A percentile compares a stretch with the other conserved stretches of the same genome.
Conservation (phyloP, 495 filamentous ascomycete species). For the Neurospora pannonica region DNA sequence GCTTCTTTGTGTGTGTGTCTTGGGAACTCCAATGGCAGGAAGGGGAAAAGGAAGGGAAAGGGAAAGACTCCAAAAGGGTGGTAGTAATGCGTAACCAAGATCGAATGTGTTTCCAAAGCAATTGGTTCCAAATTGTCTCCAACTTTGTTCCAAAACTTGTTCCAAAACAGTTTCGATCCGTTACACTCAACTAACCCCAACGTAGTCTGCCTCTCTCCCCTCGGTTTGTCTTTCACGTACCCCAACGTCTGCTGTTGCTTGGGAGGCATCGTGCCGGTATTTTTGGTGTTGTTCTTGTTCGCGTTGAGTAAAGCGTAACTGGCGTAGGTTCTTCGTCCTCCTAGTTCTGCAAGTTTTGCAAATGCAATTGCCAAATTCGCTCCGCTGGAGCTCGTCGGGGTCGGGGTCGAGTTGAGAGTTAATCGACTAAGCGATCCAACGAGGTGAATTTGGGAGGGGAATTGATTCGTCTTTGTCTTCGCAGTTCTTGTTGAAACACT, state of each 20-base stretch:
- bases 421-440: background rate
- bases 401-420: background rate
- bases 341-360: background rate
- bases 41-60: background rate
- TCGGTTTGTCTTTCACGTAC: constrained; percentile 61
- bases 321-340: background rate
- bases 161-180: too few relatives aligned
- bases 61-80: constrained; percentile 1
- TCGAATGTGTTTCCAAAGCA: background rate
- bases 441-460: background rate
- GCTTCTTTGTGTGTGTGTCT: background rate
- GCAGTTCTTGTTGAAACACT: background rate
- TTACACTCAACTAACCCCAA: constrained; percentile 57
- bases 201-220: constrained; percentile 52
- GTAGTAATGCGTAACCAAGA: background rate
- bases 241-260: constrained; percentile 79
- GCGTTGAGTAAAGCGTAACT: background rate
- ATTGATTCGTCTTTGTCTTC: background rate
- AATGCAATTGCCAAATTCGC: background rate
- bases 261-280: constrained; percentile 34
- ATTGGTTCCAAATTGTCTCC: background rate
- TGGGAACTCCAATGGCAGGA: too few relatives aligned
- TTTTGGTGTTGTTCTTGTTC: background rate
- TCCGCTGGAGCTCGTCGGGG: background rate
- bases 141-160: background rate